Conservation (phyloP, 2,329 filamentous ascomycete species). For the Dendrostoma leiphaemia region DNA sequence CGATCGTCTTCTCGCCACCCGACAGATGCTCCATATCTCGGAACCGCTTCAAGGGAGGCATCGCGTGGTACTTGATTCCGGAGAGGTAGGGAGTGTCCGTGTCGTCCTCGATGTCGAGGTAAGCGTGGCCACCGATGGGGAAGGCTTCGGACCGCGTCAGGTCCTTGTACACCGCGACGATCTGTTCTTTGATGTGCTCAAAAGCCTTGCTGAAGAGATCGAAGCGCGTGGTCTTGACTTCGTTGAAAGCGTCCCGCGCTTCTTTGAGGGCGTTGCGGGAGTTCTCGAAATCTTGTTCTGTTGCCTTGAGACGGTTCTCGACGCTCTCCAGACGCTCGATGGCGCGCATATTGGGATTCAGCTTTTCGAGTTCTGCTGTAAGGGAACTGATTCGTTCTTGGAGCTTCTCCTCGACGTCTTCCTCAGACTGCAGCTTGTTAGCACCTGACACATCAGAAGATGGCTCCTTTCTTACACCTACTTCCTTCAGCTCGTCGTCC, state of each 20-base stretch:
- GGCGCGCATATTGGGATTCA: constrained; percentile 95
- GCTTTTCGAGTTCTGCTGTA: constrained; percentile 80
- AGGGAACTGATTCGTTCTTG: constrained; percentile 75
- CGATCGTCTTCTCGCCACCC: constrained; percentile 98
- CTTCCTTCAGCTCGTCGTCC: constrained; percentile 77
- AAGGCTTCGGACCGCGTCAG: constrained; percentile 89
- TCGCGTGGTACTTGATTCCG: constrained; percentile 97
- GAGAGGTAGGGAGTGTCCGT: constrained; percentile 94
- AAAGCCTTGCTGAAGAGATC: constrained; percentile 96
- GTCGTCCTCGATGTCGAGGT: constrained; percentile 90
- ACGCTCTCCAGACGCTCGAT: constrained; percentile 88
- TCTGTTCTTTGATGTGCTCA: constrained; percentile 90
- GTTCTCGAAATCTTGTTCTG: constrained; percentile 86
- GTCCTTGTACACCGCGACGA: constrained; percentile 90
- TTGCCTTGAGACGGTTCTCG: constrained; percentile 76
- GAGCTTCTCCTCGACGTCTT: constrained; percentile 71
- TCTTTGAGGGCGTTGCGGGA: constrained; percentile 71
- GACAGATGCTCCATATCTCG: constrained; percentile 98
- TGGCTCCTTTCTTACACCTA: constrained; percentile 38
- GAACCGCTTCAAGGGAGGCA: constrained; percentile 97
- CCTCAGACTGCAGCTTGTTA: constrained; percentile 55
- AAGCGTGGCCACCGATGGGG: constrained; percentile 83
- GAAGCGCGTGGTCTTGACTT: constrained; percentile 76
- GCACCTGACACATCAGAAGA: constrained; percentile 11
- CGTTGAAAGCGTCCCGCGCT: constrained; percentile 80